Evolutionary conservation across 441 rosid species (phyloP).

Genomic region (Breynia disticha): DNA sequence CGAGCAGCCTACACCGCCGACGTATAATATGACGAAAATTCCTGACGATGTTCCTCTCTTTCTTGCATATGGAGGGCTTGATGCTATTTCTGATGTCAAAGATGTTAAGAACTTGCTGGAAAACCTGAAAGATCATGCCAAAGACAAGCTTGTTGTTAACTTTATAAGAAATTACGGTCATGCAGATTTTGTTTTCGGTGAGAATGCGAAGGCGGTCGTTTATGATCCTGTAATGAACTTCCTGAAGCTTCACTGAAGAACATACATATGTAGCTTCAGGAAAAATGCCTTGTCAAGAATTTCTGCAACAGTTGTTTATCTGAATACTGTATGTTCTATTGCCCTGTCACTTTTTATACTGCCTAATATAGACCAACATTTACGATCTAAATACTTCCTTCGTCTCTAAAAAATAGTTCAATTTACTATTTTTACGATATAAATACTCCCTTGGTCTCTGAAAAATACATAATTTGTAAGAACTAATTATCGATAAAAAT

Average conservation of each 20-base stretch:
- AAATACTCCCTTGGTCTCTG: too few relatives aligned
- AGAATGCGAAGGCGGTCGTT: slow-evolving; percentile 55
- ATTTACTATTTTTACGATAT: too few relatives aligned
- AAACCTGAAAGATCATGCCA: slow-evolving; percentile 47
- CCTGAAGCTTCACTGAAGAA: slow-evolving; percentile 9
- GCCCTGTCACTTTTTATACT: too few relatives aligned
- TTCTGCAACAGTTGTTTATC: too few relatives aligned
- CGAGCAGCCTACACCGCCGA: slow-evolving; percentile 34
- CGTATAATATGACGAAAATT: slow-evolving; percentile 37
- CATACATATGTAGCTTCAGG: too few relatives aligned
- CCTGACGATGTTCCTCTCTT: slow-evolving; percentile 55
- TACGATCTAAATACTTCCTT: too few relatives aligned
- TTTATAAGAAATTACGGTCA: slow-evolving; percentile 53
- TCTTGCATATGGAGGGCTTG: slow-evolving; percentile 55
- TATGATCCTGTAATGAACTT: slow-evolving; percentile 26
- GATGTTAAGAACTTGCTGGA: slow-evolving; percentile 57
- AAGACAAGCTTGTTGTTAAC: slow-evolving; percentile 44
- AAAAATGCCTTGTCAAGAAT: too few relatives aligned
- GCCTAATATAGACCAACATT: too few relatives aligned
- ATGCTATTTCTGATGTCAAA: slow-evolving; percentile 36
- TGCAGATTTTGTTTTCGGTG: slow-evolving; percentile 66
- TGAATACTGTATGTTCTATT: too few relatives aligned
- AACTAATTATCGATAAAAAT: too few relatives aligned
- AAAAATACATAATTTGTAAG: too few relatives aligned
- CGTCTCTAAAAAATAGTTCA: too few relatives aligned